Evolutionary conservation across 2,329 filamentous ascomycete genomes (phyloP), one percentile per base, ranked within the genome.

Genomic region (Fusarium sp.): DNA sequence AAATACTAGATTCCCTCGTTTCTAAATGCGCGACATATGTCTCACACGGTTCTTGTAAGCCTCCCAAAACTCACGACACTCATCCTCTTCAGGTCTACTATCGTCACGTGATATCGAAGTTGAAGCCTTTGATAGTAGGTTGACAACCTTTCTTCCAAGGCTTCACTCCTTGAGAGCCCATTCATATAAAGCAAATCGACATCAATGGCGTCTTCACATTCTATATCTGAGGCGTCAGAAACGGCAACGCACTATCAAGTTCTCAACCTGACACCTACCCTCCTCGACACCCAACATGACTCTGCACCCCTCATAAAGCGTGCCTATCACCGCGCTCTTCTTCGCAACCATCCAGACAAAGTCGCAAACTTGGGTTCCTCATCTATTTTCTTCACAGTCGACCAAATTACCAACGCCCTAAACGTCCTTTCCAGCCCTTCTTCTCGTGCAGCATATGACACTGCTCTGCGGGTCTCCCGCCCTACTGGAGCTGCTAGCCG

Each of bases 301-400:
- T 75, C 82, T 40, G 74, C 80, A 66, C 79, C 82, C 48, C 79
- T 86, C 50, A 80, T 91, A 62, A 90, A 89, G 74, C 83, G 83
- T 61, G 88, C 89, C 62, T 92, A 91, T 78, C 87, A 84, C 75
- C 84, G 86, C 54, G 87, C 89, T 22, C 83, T 92, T 33, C 84
- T 92, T 17, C 84, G 82, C 67, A 84, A 91, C 79, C 89, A 92
- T 77, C 89, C 89, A 4, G 88, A 90, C 79, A 90, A 90, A 72
- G 71, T 75, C 62, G 39, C 56, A 49, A 44, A 68, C 45, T 62
- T 48, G 26, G 44, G 53, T 22, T 40, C 62, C 48, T 26, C 63
- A 22, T 28, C 65, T 14, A 86, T 82, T 24, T 87, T 82, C 75
- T 87, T 83, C 75, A 86, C 87, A 3, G 79, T 91, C 61, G 89